Evolutionary conservation across 169 alveolate species (phyloP).

Genomic region (Cryptosporidium viatorum): DNA sequence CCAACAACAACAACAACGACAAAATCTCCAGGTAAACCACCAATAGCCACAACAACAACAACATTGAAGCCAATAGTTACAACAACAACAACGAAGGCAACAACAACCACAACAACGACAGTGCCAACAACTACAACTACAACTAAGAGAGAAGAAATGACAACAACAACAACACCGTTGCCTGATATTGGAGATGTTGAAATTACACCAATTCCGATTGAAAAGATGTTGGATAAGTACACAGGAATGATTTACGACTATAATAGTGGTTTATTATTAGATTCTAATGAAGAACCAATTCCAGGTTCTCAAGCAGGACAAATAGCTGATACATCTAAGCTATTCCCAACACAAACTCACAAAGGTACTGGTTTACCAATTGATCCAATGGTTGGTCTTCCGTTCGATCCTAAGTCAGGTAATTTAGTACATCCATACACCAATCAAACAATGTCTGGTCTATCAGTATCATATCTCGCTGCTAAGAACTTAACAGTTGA

Average conservation of each 20-base stretch:
- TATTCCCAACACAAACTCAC: slow-evolving; percentile 48
- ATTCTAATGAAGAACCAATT: slow-evolving; percentile 19
- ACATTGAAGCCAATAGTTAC: background rate
- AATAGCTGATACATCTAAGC: background rate
- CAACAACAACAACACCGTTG: slow-evolving; percentile 31
- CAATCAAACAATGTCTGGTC: slow-evolving; percentile 32
- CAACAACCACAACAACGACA: background rate
- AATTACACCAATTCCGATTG: slow-evolving; percentile 67
- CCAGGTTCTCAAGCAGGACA: slow-evolving; percentile 72
- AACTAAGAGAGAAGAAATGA: slow-evolving; percentile 2
- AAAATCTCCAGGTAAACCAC: background rate
- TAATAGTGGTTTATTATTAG: slow-evolving; percentile 50
- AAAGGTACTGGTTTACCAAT: slow-evolving; percentile 45
- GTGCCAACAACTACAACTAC: background rate
- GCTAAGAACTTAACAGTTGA: slow-evolving; percentile 15
- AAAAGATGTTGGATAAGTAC: slow-evolving; percentile 6
- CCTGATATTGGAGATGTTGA: slow-evolving; percentile 20
- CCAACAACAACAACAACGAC: slow-evolving; percentile 61
- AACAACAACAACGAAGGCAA: slow-evolving; percentile 9
- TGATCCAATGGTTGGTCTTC: slow-evolving; percentile 65
- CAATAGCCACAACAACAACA: slow-evolving; percentile 34
- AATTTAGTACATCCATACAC: slow-evolving; percentile 51
- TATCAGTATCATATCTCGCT: slow-evolving; percentile 20
- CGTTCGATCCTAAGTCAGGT: slow-evolving; percentile 67
- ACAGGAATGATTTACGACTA: slow-evolving; percentile 46